Base-by-base conservation (phyloP, 257 asterid species). In the Salvia hispanica region DNA sequence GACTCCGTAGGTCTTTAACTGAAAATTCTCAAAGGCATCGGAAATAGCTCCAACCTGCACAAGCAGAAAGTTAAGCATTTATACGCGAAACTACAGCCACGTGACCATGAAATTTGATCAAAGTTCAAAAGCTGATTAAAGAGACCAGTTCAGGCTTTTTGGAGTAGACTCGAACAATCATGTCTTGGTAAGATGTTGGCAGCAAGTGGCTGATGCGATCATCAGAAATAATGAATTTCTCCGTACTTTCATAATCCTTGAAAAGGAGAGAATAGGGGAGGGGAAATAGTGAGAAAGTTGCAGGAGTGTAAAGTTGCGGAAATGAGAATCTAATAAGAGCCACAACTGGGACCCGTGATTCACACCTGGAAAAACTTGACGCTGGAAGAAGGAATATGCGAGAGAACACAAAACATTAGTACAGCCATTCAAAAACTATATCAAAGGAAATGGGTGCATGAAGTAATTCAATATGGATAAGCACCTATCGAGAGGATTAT, bases 11-110 rank as follows among this genome's bases (percentile, higher is more conserved):
- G 92, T 85, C 74, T 82, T 88, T 78, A 84, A 64, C 78, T 93
- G 99, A 66, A 90, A 93, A 81, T 88, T 90, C 82, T 85, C 99
- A 74, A 93, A 93, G 37, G 99, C 99, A 40, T 90, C 96, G 6
- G 96, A 86, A 63, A 93, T 68, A 10, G 34, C 79, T 67, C 78
- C 89, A 51, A 86, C 95, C 99, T 90, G 85, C 78, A 78, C 51
- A 69, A 45, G 52, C 56, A 74, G 25, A 55, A 51, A 64, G 51
- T 54, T 1, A 0, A 5, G 66, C 13, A 45, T 72, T 45, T 58
- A 33, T 7, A 6, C 6, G 18, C 55, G 3, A 25, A 25, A 25
- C 31, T 1, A 69, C 58, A 56, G 53, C 39, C 42, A 61, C 11
- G 54, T 25, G 25, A 3, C 13, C 2, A 13, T 1, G 9, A 64